phyloP scores from a whole-genome alignment of 2,329 filamentous ascomycete genomes.

The Fulvia fulva region DNA sequence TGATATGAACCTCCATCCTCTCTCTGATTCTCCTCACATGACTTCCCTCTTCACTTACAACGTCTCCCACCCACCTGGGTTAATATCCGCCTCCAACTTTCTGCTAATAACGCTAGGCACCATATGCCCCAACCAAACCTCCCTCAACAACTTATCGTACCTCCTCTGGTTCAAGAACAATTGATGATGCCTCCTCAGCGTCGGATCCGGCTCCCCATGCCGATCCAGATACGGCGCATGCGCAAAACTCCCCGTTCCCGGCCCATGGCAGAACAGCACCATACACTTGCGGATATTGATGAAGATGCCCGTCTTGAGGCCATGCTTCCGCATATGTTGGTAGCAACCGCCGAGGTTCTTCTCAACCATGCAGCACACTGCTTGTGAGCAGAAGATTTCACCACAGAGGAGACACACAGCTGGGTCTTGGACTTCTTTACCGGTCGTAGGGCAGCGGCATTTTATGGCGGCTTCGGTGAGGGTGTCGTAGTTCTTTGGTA shows the following conservation, averaged over 20 bases:
- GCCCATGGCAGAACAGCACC: slow-evolving; percentile 77
- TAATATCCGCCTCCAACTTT: slow-evolving; percentile 90
- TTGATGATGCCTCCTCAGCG: slow-evolving; percentile 77
- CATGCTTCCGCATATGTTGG: slow-evolving; percentile 87
- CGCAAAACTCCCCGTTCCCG: slow-evolving; percentile 73
- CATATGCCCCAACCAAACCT: slow-evolving; percentile 80
- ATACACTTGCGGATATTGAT: slow-evolving; percentile 96
- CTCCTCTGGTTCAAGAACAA: slow-evolving; percentile 89
- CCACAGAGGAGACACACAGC: slow-evolving; percentile 92
- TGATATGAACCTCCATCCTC: not conserved
- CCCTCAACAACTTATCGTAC: slow-evolving; percentile 83
- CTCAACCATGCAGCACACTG: slow-evolving; percentile 73
- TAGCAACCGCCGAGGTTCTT: slow-evolving; percentile 71
- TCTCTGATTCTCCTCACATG: not conserved
- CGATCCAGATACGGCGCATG: slow-evolving; percentile 91
- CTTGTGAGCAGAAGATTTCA: slow-evolving; percentile 94
- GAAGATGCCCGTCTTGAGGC: slow-evolving; percentile 85
- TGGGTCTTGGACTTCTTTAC: slow-evolving; percentile 86
- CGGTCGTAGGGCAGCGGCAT: slow-evolving; percentile 78
- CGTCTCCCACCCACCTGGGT: slow-evolving; percentile 95
- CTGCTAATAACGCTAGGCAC: slow-evolving; percentile 86
- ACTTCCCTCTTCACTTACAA: slow-evolving; percentile 31
- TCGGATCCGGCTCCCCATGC: slow-evolving; percentile 93
- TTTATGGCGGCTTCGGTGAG: slow-evolving; percentile 89
- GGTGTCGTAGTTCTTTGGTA: slow-evolving; percentile 87